Conservation (phyloP, 2,329 filamentous ascomycete genomes). For the Trichoderma koningii region DNA sequence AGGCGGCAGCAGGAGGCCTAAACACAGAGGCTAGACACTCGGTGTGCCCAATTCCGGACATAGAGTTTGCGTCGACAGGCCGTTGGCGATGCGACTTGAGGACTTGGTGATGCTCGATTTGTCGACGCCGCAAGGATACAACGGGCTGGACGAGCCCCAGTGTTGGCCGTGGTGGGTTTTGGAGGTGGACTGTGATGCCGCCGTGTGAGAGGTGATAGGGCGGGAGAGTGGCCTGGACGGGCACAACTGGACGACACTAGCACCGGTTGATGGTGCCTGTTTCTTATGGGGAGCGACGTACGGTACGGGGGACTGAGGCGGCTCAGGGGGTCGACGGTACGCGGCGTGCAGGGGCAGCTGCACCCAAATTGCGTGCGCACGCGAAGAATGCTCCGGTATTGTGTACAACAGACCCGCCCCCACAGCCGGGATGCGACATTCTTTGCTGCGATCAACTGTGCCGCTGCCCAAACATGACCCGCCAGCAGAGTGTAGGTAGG, state of each 20-base stretch:
- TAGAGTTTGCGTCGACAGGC: background rate
- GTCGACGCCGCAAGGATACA: background rate
- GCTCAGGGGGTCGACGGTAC: no score
- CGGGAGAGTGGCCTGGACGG: background rate
- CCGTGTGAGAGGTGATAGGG: background rate
- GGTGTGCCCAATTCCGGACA: background rate
- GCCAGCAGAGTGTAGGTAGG: background rate
- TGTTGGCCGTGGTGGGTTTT: slow-evolving; percentile 23
- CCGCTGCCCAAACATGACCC: slow-evolving; percentile 24
- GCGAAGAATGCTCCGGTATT: slow-evolving; percentile 3
- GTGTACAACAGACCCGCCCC: slow-evolving; percentile 22
- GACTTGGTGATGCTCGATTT: background rate
- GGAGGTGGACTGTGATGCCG: slow-evolving; percentile 1
- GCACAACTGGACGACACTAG: background rate
- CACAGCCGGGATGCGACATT: slow-evolving; percentile 24
- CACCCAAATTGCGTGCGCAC: background rate
- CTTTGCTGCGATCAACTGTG: slow-evolving; percentile 16
- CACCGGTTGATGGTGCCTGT: background rate
- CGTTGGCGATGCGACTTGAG: background rate
- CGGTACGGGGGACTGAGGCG: no score
- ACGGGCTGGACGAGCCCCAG: background rate
- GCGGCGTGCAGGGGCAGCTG: background rate
- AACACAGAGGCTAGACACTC: background rate
- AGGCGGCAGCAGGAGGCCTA: slow-evolving; percentile 16
- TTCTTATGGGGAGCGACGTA: no score